Evolutionary conservation across 306 rosid genomes (phyloP).

Genomic region (Astragalus membranaceus): DNA sequence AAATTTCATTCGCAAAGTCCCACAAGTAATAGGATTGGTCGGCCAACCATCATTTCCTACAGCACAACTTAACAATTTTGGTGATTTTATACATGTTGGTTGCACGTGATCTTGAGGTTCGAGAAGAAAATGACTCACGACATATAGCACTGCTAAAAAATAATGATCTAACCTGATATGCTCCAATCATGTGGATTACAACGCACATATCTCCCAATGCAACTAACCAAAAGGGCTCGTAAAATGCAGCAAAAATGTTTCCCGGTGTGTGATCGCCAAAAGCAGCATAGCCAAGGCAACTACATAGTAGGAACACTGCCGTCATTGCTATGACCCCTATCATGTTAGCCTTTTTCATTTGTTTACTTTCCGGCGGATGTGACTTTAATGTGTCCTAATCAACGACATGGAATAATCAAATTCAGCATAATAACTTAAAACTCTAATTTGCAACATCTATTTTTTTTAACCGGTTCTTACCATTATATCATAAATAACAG

Average conservation of each 20-base stretch:
- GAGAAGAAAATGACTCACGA: too few species aligned
- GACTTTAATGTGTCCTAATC: slow-evolving; percentile 66
- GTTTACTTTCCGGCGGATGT: slow-evolving; percentile 58
- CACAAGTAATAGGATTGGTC: too few species aligned
- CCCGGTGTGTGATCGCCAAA: slow-evolving; percentile 59
- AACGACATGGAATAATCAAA: neutral
- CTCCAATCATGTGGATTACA: slow-evolving; percentile 61
- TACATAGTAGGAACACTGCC: slow-evolving; percentile 34
- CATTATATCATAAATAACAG: slow-evolving; percentile 43
- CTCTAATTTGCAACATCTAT: neutral
- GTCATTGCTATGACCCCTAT: slow-evolving; percentile 48
- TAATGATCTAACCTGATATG: slow-evolving; percentile 50
- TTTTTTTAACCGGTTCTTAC: slow-evolving; percentile 16
- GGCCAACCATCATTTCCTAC: too few species aligned
- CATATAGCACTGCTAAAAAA: neutral
- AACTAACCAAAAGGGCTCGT: slow-evolving; percentile 54
- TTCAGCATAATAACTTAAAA: neutral
- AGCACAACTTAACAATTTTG: too few species aligned
- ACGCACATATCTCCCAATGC: slow-evolving; percentile 47
- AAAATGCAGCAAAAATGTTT: slow-evolving; percentile 52
- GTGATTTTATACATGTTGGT: too few species aligned
- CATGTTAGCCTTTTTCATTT: slow-evolving; percentile 58
- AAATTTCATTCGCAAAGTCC: too few species aligned
- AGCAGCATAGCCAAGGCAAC: slow-evolving; percentile 64
- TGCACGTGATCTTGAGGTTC: too few species aligned